Evolutionary conservation across 75 land plant genomes (phyloP), one percentile per base, ranked within the genome.

Genomic region (Pinus albicaulis): DNA sequence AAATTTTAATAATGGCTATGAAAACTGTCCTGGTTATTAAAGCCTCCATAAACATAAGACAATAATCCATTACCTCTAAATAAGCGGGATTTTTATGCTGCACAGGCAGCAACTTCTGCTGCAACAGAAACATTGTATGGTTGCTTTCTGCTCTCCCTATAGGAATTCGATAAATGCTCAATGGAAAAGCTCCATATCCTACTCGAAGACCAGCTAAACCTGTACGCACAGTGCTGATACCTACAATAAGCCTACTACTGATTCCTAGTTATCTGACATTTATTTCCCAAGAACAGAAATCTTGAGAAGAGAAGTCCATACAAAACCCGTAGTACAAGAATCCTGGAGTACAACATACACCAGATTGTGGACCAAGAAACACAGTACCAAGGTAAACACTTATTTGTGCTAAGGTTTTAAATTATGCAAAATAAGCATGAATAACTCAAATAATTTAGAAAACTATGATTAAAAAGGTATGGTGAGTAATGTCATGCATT

Each of bases 141-240:
- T 82, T 97, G 99, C 82, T 97, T 97, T n/a, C n/a, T 80, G 99
- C 99, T 74, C 99, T 84, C 99, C 98, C n/a, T n/a, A 97, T 12
- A 95, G 74, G 78, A 92, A 97, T 76, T 95, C 81, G 34, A 94
- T 92, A n/a, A 28, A 97, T 78, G 75, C 92, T 88, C 62, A 89
- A 77, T 58, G 99, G 99, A 85, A 97, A 97, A 71, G 90, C 98
- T 61, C 99, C 99, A 82, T 97, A 97, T 13, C 99, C 99, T 14
- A 97, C 93, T 59, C 99, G 88, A 69, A 97, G 86, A 62, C 98
- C 99, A 75, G 99, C 99, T 76, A 97, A 81, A 76, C 95, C 98
- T 97, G 86, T 22, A 72, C 7, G 55, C 23, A 41, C 15, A 41
- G 34, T 41, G n/a, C n/a, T 68, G 48, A 23, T 7, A 36, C 14